Base-by-base conservation (phyloP, 305 asterid species). In the Rubia balearica region DNA sequence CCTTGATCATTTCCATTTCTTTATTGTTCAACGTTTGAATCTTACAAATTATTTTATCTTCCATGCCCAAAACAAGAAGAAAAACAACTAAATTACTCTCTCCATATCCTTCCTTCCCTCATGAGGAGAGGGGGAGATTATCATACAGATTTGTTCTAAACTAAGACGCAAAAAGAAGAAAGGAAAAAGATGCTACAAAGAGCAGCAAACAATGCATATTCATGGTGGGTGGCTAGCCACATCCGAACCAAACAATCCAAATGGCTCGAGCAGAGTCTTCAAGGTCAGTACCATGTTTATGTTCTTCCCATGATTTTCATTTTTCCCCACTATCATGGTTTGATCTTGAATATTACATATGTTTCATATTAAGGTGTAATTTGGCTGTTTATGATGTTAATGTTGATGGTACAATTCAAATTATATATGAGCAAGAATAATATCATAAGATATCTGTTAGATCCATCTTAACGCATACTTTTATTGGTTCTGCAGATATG, bases 171-270 rank as follows among this genome's bases (percentile, higher is more conserved):
- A 56, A n/a, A 33, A 57, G 45, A 27, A 49, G 40, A 38, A 9
- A 59, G 68, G 68, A 51, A 61, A 30, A 57, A 45, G 74, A 91
- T 91, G 98, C 81, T 93, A 83, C 97, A 91, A 77, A 86, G 96
- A 71, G 98, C 96, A 48, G 96, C 97, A 67, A 94, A 87, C 84
- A 91, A 86, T 81, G 97, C 98, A 7, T 91, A 92, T 85, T 89
- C 98, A 64, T 91, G 97, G 96, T 94, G 97, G 98, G 89, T 92
- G 95, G 96, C 98, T 0, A 87, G 93, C 87, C 98, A 94, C 82
- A 83, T 94, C 63, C 84, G 98, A 68, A 94, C 97, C 22, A 94
- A 94, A 76, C 98, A 94, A 76, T 85, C 96, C 22, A 93, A 93
- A 87, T 91, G 98, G 98, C 96, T 93, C 46, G 97, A 91, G 59